Conservation (phyloP, 1,284 basidiomycete species). For the Leucoagaricus sp. region DNA sequence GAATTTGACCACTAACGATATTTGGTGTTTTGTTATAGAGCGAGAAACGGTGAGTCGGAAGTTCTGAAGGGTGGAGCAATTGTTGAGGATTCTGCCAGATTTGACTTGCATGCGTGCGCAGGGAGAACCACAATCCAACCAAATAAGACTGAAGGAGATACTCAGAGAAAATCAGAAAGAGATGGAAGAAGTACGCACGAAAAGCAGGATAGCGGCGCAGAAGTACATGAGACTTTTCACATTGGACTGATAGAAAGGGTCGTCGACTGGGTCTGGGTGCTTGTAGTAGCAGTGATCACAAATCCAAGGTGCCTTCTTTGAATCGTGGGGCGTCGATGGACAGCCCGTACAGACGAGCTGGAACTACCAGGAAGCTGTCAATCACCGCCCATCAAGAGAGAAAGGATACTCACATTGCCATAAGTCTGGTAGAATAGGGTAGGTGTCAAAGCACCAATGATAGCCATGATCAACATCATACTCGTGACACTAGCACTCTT, state of each 20-base stretch:
- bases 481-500: constrained; percentile 98
- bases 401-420: constrained; percentile 76
- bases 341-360: constrained; percentile 93
- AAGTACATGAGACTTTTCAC: constrained; percentile 95
- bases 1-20: constrained; percentile 24
- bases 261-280: constrained; percentile 89
- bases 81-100: constrained; percentile 99
- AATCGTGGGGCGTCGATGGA: constrained; percentile 48
- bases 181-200: constrained; percentile 62
- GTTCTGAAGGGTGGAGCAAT: constrained; percentile 70
- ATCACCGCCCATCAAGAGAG: constrained; percentile 2
- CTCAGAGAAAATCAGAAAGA: constrained; percentile 9
- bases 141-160: constrained; percentile 79
- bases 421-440: constrained; percentile 99
- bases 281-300: constrained; percentile 95
- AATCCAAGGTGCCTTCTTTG: constrained; percentile 65
- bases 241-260: constrained; percentile 96
- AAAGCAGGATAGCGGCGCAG: constrained; percentile 86
- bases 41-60: constrained; percentile 61
- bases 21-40: constrained; percentile 69
- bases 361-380: constrained; percentile 57
- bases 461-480: constrained; percentile 99
- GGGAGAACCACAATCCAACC: constrained; percentile 97
- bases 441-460: constrained; percentile 94
- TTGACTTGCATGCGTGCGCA: constrained; percentile 96